Percentiles rank a stretch among this genome's conserved stretches.
phyloP scores from a whole-genome alignment of 1,284 basidiomycete genomes.

The Fomitopsis schrenkii region DNA sequence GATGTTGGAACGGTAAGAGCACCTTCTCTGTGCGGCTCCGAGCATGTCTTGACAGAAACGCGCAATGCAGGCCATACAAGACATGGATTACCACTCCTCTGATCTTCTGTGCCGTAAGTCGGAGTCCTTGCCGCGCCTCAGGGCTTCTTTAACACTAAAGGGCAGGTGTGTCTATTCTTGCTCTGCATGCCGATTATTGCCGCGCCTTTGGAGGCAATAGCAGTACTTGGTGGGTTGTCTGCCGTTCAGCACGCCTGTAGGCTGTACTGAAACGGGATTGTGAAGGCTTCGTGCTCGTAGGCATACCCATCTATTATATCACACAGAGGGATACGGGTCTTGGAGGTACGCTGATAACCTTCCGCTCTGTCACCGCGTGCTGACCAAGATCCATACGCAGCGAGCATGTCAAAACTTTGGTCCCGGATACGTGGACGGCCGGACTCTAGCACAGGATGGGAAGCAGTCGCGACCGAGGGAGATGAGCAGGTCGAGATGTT shows the following conservation, averaged over 20 bases:
- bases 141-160: not conserved
- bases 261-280: not conserved
- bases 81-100: conserved; percentile 91
- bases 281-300: conserved; percentile 65
- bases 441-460: conserved; percentile 59
- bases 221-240: conserved; percentile 69
- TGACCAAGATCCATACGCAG: conserved; percentile 25
- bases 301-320: conserved; percentile 83
- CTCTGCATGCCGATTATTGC: conserved; percentile 95
- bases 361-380: not conserved
- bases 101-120: conserved; percentile 80
- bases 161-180: conserved; percentile 84
- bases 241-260: not conserved
- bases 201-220: conserved; percentile 84
- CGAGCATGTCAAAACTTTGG: conserved; percentile 37
- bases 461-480: conserved; percentile 68
- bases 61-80: conserved; percentile 70
- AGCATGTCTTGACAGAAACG: not conserved
- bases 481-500: conserved; percentile 68
- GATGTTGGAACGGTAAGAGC: conserved; percentile 66
- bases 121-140: not conserved
- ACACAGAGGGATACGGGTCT: conserved; percentile 53
- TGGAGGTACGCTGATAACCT: conserved; percentile 36
- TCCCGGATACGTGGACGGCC: conserved; percentile 48
- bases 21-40: not conserved